phyloP scores from a whole-genome alignment of 2,329 filamentous ascomycete genomes.

The Periconia sp. region DNA sequence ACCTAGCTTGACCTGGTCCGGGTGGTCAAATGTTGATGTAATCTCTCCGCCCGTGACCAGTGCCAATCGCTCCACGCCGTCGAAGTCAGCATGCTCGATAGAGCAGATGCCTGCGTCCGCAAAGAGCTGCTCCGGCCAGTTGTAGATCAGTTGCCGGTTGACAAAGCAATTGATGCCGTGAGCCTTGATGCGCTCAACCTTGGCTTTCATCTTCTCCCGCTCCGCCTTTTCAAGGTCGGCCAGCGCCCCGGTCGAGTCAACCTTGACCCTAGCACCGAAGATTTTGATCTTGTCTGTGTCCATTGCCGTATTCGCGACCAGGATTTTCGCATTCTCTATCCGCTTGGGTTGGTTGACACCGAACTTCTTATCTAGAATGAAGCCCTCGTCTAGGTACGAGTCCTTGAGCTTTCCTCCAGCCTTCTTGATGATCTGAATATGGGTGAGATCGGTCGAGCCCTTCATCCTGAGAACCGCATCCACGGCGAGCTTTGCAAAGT shows the following conservation, averaged over 20 bases:
- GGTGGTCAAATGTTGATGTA: conserved; percentile 96
- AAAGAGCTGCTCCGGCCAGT: conserved; percentile 99
- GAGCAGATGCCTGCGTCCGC: conserved; percentile 97
- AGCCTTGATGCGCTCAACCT: conserved; percentile 98
- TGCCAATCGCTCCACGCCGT: conserved; percentile 93
- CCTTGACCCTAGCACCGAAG: conserved; percentile 95
- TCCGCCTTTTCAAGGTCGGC: conserved; percentile 99
- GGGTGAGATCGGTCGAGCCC: conserved; percentile 89
- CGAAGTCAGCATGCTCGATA: conserved; percentile 98
- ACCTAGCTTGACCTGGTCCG: conserved; percentile 94
- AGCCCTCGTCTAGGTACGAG: conserved; percentile 96
- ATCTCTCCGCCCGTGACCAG: conserved; percentile 98
- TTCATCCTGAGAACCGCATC: conserved; percentile 91
- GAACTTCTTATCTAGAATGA: conserved; percentile 99
- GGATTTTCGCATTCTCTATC: conserved; percentile 96
- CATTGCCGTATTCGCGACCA: conserved; percentile 98
- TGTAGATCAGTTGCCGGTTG: conserved; percentile 99
- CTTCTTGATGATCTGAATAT: conserved; percentile 99
- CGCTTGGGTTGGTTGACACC: conserved; percentile 98
- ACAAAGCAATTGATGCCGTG: conserved; percentile 99
- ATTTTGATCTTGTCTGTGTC: conserved; percentile 99
- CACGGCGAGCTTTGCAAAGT: conserved; percentile 88
- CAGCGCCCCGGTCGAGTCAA: conserved; percentile 92
- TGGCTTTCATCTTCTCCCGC: conserved; percentile 98
- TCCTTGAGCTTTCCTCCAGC: conserved; percentile 96